Conservation (phyloP, 2,329 filamentous ascomycete genomes). For the Zymoseptoria ardabiliae region DNA sequence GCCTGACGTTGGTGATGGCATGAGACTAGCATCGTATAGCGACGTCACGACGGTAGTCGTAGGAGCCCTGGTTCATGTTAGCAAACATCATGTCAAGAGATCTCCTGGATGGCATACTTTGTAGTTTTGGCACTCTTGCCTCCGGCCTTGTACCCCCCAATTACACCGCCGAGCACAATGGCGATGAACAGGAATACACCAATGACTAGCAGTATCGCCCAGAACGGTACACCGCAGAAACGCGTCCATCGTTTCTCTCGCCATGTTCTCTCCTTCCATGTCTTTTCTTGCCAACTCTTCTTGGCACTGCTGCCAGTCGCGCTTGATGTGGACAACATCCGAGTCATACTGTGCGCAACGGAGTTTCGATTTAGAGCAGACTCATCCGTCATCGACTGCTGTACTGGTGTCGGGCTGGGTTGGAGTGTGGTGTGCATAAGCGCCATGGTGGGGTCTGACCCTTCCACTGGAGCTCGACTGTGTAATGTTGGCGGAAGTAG, state of each 20-base stretch:
- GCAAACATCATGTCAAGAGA: background rate
- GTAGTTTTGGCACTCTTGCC: slow-evolving; percentile 15
- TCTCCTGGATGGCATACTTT: slow-evolving; percentile 15
- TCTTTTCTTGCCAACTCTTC: slow-evolving; percentile 18
- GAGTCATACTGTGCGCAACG: slow-evolving; percentile 2
- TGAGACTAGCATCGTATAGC: slow-evolving; percentile 30
- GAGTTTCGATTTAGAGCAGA: slow-evolving; percentile 16
- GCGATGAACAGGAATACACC: slow-evolving; percentile 27
- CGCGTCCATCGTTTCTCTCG: slow-evolving; percentile 32
- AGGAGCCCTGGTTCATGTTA: background rate
- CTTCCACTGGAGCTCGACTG: slow-evolving; percentile 27
- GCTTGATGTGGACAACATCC: slow-evolving; percentile 5
- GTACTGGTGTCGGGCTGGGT: slow-evolving; percentile 22
- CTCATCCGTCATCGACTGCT: slow-evolving; percentile 31
- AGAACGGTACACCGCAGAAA: slow-evolving; percentile 30
- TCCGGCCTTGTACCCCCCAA: slow-evolving; percentile 29
- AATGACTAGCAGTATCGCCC: slow-evolving; percentile 27
- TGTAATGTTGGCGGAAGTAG: slow-evolving; percentile 31
- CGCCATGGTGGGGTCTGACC: slow-evolving; percentile 27
- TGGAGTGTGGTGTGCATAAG: slow-evolving; percentile 29
- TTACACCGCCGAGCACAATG: slow-evolving; percentile 27
- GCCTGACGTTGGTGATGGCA: slow-evolving; percentile 47
- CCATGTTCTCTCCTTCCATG: slow-evolving; percentile 33
- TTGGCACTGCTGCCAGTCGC: background rate
- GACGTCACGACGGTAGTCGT: slow-evolving; percentile 17